Evolutionary conservation across 176 grass and related monocot genomes (phyloP).

Genomic region (Cenchrus americanus): DNA sequence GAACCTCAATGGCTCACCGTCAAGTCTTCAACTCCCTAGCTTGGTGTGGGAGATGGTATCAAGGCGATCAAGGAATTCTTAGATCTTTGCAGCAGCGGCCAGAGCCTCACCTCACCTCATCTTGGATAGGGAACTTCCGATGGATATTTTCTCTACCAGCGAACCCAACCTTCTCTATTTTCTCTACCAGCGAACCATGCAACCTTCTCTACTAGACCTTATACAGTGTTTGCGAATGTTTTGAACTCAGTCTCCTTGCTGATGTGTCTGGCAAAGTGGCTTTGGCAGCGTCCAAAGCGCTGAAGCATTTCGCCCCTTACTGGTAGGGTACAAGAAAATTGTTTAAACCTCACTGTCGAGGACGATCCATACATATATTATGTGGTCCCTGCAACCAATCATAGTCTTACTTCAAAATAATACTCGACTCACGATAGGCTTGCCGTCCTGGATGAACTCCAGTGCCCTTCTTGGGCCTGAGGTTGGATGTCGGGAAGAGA

Average conservation of each 20-base stretch:
- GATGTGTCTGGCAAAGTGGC: slow-evolving; percentile 18
- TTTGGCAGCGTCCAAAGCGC: slow-evolving; percentile 30
- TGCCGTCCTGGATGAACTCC: slow-evolving; percentile 6
- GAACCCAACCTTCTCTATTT: too few relatives aligned
- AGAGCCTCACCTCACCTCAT: not conserved
- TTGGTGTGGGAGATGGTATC: too few relatives aligned
- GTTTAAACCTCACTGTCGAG: too few relatives aligned
- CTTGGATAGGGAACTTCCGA: not conserved
- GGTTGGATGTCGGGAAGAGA: slow-evolving; percentile 54
- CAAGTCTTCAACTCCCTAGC: too few relatives aligned
- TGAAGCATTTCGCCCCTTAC: slow-evolving; percentile 34
- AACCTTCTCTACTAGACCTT: too few relatives aligned
- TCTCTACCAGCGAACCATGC: too few relatives aligned
- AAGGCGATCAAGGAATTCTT: too few relatives aligned
- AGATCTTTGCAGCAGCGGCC: not conserved
- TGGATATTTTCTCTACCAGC: too few relatives aligned
- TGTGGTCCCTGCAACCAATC: too few relatives aligned
- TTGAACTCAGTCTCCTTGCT: slow-evolving; percentile 23
- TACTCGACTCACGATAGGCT: slow-evolving; percentile 37
- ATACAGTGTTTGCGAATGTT: too few relatives aligned
- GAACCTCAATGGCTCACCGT: too few relatives aligned
- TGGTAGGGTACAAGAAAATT: not conserved
- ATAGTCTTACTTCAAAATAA: slow-evolving; percentile 59
- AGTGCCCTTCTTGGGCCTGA: slow-evolving; percentile 48
- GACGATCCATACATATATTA: too few relatives aligned